Percentiles rank a stretch among this genome's conserved stretches.
Evolutionary conservation across 2,329 filamentous ascomycete genomes (phyloP).

Genomic region (Verticillium albo-atrum): DNA sequence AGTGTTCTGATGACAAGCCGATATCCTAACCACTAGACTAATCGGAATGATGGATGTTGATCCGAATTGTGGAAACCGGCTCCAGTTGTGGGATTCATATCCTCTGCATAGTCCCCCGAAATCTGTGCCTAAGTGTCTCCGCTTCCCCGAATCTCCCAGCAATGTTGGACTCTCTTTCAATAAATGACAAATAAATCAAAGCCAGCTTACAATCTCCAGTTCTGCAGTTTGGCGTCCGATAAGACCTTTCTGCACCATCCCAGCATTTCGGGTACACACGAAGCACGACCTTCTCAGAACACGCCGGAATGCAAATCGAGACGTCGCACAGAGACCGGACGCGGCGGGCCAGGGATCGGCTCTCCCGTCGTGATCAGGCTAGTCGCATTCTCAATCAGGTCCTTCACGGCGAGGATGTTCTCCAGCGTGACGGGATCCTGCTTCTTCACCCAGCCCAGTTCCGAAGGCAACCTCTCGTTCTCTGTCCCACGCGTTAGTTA

Average conservation of each 20-base stretch:
- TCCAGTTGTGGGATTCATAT: not conserved
- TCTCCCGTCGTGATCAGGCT: slow-evolving; percentile 2
- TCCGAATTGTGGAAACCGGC: not conserved
- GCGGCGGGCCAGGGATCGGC: not conserved
- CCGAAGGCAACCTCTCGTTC: slow-evolving; percentile 8
- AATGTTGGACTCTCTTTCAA: too few relatives aligned
- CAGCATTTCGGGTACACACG: not conserved
- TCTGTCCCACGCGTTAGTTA: not conserved
- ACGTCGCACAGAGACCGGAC: not conserved
- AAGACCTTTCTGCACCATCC: not conserved
- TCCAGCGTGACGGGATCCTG: not conserved
- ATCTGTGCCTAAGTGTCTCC: not conserved
- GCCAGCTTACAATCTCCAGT: too few relatives aligned
- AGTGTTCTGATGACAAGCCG: not conserved
- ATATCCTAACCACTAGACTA: not conserved
- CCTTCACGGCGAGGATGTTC: slow-evolving; percentile 1
- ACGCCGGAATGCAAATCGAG: not conserved
- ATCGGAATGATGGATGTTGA: not conserved
- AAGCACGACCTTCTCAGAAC: not conserved
- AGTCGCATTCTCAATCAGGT: slow-evolving; percentile 4
- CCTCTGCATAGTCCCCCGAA: not conserved
- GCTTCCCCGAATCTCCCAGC: too few relatives aligned
- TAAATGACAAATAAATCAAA: too few relatives aligned
- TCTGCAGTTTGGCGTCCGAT: too few relatives aligned
- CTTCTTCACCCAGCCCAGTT: slow-evolving; percentile 8